Conservation (phyloP, 352 stramenopile genomes). For the Proteromonas lacertae region DNA sequence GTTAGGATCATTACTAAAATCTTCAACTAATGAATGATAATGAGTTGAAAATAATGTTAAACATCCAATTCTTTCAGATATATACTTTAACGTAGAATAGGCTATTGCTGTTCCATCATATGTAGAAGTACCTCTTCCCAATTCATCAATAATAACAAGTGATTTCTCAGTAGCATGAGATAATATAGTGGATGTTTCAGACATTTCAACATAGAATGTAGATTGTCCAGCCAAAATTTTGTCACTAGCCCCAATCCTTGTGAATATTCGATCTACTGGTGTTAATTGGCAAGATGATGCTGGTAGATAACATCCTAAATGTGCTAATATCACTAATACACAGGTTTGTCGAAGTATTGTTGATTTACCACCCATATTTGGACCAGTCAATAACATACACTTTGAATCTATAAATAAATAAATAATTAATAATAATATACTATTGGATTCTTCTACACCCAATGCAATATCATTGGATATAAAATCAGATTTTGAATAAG, state of each 20-base stretch:
- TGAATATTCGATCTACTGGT: conserved; percentile 93
- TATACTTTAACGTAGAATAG: conserved; percentile 73
- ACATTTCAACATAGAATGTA: conserved; percentile 96
- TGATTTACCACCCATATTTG: conserved; percentile 93
- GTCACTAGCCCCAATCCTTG: conserved; percentile 86
- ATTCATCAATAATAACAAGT: conserved; percentile 69
- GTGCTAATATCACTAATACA: conserved; percentile 77
- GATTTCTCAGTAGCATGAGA: conserved; percentile 31
- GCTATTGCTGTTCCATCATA: conserved; percentile 94
- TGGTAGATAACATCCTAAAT: conserved; percentile 94
- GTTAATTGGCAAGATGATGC: conserved; percentile 60
- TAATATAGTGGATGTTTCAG: conserved; percentile 85
- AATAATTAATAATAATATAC: not conserved
- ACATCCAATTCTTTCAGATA: conserved; percentile 47
- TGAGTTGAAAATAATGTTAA: conserved; percentile 87
- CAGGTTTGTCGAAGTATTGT: conserved; percentile 90
- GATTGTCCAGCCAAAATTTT: conserved; percentile 83
- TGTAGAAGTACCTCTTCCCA: conserved; percentile 84
- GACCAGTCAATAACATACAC: conserved; percentile 62
- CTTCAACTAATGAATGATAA: conserved; percentile 58
- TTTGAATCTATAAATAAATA: conserved; percentile 1
- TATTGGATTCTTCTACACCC: conserved; percentile 14
- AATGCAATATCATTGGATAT: conserved; percentile 81
- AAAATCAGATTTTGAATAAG: conserved; percentile 49
- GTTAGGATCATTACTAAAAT: conserved; percentile 23